Evolutionary conservation across 768 basidiomycete genomes (phyloP), one percentile per base, ranked within the genome.

Genomic region (Suillus cothurnatus): DNA sequence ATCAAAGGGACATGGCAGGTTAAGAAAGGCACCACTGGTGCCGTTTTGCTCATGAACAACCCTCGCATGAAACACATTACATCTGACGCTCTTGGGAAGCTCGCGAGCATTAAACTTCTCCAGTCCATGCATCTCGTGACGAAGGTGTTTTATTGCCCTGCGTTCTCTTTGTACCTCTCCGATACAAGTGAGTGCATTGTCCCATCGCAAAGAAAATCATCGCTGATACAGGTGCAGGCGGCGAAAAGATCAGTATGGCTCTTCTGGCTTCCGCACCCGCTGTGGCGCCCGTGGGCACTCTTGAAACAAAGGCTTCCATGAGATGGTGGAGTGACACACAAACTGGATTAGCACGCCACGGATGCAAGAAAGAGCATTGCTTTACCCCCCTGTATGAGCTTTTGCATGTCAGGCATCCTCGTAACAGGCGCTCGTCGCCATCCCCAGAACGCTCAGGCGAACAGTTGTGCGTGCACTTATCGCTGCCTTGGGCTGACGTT

Each of bases 1-100:
- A 66, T 74, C 49, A 73, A 73, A 63, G 72, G 72, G 34, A 43
- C 60, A 34, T 74, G 73, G 73, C 60, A 68, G 63, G 70, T 74
- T 55, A 64, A 65, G 41, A 43, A 36, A 26, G 52, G 53, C 31
- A 67, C 52, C 38, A 68, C 68, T 8, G 73, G 73, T 17, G 72
- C 72, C 31, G 49, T 74, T 32, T 45, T 74, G 31, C 66, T 72
- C 52, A 72, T 74, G 71, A 55, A 64, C 8, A 43, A 36, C 21
- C 72, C 73, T 23, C 71, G 68, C 31, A 38, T 58, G 9, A 26
- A 26, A 26, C 36, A 38, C 9, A 58, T 58, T 3, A 61, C 64
- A 9, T 19, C 57, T 9, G 23, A 26, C 1, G 34, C 70, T 15
- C 68, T 74, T 11, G 65, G 68, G 59, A 56, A 66, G 4, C 66